Base-by-base conservation (phyloP, 1,139 yeast genomes). In the Saccharomycopsis crataegensis region DNA sequence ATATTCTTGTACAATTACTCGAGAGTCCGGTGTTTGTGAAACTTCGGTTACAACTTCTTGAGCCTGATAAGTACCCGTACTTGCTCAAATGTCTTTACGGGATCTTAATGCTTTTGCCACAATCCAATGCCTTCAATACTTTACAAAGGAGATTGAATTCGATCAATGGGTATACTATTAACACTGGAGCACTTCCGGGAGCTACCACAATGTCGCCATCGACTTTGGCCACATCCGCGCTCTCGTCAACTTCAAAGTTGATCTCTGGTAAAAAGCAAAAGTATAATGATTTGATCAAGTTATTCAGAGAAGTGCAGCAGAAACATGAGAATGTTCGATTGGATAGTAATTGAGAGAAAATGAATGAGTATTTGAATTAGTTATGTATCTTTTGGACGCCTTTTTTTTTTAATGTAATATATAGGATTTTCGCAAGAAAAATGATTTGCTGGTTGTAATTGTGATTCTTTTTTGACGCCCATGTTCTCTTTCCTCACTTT, bases 21-120 rank as follows among this genome's bases (percentile, higher is more conserved):
- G 93, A 85, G 65, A 85, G 96, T 8, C 98, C 98, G 1, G 91
- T 91, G 1, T 93, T 94, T 67, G 84, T 96, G 34, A 84, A 88
- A 62, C 74, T 93, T 59, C 77, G 99, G 58, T 72, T 94, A 58
- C 97, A 93, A 67, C 72, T 94, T 32, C 72, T 94, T 52, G 96
- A 90, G 64, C 97, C 96, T 0, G 89, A 84, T 52, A 81, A 79
- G 61, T 79, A 87, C 64, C 96, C 96, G 0, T 86, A 78, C 63
- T 70, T 94, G 45, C 88, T 86, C 75, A 89, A 90, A 65, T 86
- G 96, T 49, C 75, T 94, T 36, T 94, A 90, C 65, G 99, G 99
- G 1, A 77, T 94, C 49, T 73, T 94, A 57, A 94, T 94, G 99
- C 76, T 94, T 6, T 70, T 94, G 52, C 99, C 99, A 0, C 99